Percentiles rank a stretch among this genome's conserved stretches.
Conservation (phyloP, 2,329 filamentous ascomycete species). For the Davidsoniella virescens region DNA sequence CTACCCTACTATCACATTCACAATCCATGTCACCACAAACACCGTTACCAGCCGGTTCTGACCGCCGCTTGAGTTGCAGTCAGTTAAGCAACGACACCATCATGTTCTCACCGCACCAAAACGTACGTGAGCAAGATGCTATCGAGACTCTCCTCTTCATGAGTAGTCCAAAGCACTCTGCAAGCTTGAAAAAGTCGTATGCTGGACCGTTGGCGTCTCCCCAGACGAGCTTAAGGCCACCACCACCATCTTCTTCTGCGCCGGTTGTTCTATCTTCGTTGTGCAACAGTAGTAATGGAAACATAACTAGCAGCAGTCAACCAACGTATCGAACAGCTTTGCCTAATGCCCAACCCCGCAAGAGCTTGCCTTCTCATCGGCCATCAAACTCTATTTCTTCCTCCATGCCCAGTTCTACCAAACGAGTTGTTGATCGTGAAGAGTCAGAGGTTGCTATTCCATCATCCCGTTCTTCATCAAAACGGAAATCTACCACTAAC, state of each 20-base stretch:
- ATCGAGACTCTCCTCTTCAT: constrained; percentile 68
- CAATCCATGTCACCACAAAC: constrained; percentile 30
- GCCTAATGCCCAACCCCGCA: constrained; percentile 33
- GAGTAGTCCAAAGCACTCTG: constrained; percentile 61
- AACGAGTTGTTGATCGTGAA: constrained; percentile 30
- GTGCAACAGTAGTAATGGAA: constrained; percentile 9
- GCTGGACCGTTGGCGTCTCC: constrained; percentile 25
- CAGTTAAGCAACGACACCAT: constrained; percentile 33
- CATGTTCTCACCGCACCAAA: constrained; percentile 52
- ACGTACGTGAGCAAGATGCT: constrained; percentile 60
- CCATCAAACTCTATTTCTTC: constrained; percentile 18
- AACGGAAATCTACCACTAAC: constrained; percentile 19
- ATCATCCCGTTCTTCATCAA: neutral
- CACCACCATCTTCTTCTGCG: constrained; percentile 5
- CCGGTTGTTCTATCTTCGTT: neutral
- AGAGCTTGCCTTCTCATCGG: constrained; percentile 34
- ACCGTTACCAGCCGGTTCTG: constrained; percentile 13
- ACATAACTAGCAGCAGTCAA: constrained; percentile 6
- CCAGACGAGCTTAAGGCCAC: constrained; percentile 13
- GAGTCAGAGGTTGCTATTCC: neutral
- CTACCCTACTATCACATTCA: constrained; percentile 32
- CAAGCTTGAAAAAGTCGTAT: constrained; percentile 41
- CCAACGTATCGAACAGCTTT: constrained; percentile 21
- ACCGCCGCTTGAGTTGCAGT: constrained; percentile 21
- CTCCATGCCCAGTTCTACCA: constrained; percentile 17